phyloP scores from a whole-genome alignment of 805 yeast genomes.

The Saturnispora diversa region DNA sequence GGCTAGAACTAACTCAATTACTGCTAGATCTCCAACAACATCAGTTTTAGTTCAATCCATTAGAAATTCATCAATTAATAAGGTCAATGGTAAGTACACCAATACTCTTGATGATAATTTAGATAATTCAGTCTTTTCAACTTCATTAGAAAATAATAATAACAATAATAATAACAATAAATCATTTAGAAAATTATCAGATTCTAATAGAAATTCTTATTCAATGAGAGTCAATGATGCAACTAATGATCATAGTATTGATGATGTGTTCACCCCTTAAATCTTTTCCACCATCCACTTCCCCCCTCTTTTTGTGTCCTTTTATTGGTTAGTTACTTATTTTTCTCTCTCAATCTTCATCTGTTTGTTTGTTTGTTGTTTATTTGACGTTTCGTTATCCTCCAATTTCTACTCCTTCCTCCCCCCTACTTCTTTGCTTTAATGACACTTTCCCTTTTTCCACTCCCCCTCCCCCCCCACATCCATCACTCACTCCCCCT shows the following conservation, averaged over 20 bases:
- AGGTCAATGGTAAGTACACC: constrained; percentile 4
- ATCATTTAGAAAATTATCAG: constrained; percentile 13
- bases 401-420: no score
- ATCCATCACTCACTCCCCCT: no score
- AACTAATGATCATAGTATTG: no score
- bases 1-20: constrained; percentile 25
- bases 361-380: background rate
- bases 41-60: background rate
- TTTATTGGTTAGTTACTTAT: no score
- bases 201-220: constrained; percentile 27
- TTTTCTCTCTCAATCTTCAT: background rate
- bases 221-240: constrained; percentile 13
- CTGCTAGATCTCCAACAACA: constrained; percentile 17
- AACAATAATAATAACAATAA: constrained; percentile 10
- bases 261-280: no score
- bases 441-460: no score
- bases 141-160: constrained; percentile 9
- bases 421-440: no score
- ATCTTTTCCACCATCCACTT: no score
- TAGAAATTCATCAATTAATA: constrained; percentile 2
- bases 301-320: no score
- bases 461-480: no score
- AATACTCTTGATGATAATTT: constrained; percentile 9
- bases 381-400: no score
- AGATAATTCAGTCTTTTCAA: constrained; percentile 13